phyloP scores from a whole-genome alignment of 257 asterid genomes.

The Anisodus tanguticus region DNA sequence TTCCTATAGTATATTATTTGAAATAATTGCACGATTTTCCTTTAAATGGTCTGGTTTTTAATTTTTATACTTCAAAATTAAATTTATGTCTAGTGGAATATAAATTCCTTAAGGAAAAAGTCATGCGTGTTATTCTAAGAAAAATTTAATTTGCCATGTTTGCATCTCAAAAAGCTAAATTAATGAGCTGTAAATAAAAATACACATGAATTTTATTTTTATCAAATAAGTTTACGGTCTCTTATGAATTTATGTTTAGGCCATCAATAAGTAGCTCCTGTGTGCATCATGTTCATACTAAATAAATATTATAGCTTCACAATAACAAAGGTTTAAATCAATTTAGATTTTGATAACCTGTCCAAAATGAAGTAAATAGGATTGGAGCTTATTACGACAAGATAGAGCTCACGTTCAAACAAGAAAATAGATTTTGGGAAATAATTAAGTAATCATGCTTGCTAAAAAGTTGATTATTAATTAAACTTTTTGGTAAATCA shows the following conservation, averaged over 20 bases:
- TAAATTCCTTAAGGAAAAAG: too few relatives aligned
- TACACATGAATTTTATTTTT: background rate
- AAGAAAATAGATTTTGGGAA: background rate
- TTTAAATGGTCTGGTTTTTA: too few relatives aligned
- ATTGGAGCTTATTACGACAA: background rate
- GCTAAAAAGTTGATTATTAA: conserved; percentile 1
- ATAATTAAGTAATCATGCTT: conserved; percentile 11
- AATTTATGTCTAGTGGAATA: too few relatives aligned
- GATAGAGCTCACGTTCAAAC: background rate
- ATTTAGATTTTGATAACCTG: background rate
- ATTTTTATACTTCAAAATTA: too few relatives aligned
- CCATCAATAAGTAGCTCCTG: background rate
- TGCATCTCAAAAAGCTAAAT: background rate
- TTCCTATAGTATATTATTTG: too few relatives aligned
- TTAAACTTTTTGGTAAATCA: background rate
- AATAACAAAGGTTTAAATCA: background rate
- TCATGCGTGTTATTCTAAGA: too few relatives aligned
- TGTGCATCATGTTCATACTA: background rate
- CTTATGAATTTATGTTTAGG: background rate
- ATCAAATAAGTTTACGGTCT: background rate
- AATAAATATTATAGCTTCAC: background rate
- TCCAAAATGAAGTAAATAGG: background rate
- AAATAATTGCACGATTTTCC: too few relatives aligned
- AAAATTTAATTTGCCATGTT: background rate
- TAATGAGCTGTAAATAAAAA: background rate